A percentile compares a stretch with the other conserved stretches of the same genome.
phyloP scores from a whole-genome alignment of 768 basidiomycete genomes.

The Tylopilus subfusipes region DNA sequence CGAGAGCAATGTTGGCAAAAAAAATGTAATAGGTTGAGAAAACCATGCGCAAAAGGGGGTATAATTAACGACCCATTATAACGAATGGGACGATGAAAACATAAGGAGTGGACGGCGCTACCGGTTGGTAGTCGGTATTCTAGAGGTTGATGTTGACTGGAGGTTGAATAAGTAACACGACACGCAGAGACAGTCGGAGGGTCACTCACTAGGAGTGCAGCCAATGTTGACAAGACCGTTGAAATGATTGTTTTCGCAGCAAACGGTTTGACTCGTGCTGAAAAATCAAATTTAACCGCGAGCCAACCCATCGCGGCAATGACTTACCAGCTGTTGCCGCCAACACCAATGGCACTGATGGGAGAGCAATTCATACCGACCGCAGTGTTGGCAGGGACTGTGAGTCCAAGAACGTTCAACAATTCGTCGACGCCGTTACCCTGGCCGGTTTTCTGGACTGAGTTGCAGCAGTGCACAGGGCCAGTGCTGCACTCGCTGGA shows the following conservation, averaged over 20 bases:
- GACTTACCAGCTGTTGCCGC: slow-evolving; percentile 18
- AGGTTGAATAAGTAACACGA: neutral
- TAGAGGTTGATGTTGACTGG: slow-evolving; percentile 22
- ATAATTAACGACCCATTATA: slow-evolving; percentile 11
- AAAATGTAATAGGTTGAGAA: neutral
- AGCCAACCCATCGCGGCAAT: fast-evolving
- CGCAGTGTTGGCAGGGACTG: fast-evolving
- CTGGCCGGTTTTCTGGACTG: fast-evolving
- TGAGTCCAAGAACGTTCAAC: fast-evolving
- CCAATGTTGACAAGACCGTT: slow-evolving; percentile 37
- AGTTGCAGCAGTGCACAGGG: slow-evolving; percentile 18
- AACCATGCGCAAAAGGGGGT: slow-evolving; percentile 5
- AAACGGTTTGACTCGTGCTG: slow-evolving; percentile 37
- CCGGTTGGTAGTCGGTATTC: neutral
- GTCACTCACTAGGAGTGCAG: slow-evolving; percentile 37
- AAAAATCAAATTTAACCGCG: neutral
- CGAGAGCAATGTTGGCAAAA: neutral
- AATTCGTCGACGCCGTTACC: neutral
- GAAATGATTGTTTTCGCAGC: slow-evolving; percentile 36
- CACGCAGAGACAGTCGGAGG: neutral
- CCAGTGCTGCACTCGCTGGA: slow-evolving; percentile 25
- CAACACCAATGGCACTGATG: slow-evolving; percentile 12
- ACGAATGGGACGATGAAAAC: neutral
- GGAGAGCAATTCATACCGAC: slow-evolving; percentile 36
- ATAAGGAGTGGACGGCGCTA: slow-evolving; percentile 19